Conservation (phyloP, 1,284 basidiomycete species). For the Ganoderma multipileum region DNA sequence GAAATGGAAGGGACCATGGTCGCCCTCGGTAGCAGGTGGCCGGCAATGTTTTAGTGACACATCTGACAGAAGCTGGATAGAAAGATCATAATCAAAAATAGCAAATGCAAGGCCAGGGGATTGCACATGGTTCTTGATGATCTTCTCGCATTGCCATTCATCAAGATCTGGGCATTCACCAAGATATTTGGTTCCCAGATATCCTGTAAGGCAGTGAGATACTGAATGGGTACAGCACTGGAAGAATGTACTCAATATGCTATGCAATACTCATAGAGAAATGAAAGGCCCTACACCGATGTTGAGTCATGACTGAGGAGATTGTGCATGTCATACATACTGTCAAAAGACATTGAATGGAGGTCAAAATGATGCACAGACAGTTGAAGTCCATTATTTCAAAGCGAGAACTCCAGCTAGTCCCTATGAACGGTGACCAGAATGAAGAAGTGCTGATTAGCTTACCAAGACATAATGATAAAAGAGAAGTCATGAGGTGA, state of each 20-base stretch:
- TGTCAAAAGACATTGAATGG: slow-evolving; percentile 5
- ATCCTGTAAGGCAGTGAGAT: neutral
- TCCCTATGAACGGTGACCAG: neutral
- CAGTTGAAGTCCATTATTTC: neutral
- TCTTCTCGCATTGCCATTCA: too few relatives aligned
- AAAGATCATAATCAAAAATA: too few relatives aligned
- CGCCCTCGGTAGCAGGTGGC: too few relatives aligned
- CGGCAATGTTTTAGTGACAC: too few relatives aligned
- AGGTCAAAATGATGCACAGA: neutral
- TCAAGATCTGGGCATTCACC: too few relatives aligned
- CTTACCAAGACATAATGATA: slow-evolving; percentile 13
- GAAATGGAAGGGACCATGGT: too few relatives aligned
- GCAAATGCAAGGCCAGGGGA: too few relatives aligned
- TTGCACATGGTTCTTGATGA: too few relatives aligned
- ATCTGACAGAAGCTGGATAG: too few relatives aligned
- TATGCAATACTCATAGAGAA: neutral
- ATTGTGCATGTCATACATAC: neutral
- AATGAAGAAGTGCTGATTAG: neutral
- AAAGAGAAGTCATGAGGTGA: slow-evolving; percentile 8
- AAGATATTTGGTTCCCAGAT: neutral
- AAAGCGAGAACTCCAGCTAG: neutral
- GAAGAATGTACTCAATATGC: neutral
- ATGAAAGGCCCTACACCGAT: neutral
- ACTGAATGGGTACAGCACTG: too few relatives aligned
- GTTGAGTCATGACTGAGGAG: neutral